These are phyloP conservation scores for Ophiocordyceps camponoti-leonardi DNA, from an alignment of 2,329 filamentous ascomycete genomes.

Conservation along the genomic window DNA sequence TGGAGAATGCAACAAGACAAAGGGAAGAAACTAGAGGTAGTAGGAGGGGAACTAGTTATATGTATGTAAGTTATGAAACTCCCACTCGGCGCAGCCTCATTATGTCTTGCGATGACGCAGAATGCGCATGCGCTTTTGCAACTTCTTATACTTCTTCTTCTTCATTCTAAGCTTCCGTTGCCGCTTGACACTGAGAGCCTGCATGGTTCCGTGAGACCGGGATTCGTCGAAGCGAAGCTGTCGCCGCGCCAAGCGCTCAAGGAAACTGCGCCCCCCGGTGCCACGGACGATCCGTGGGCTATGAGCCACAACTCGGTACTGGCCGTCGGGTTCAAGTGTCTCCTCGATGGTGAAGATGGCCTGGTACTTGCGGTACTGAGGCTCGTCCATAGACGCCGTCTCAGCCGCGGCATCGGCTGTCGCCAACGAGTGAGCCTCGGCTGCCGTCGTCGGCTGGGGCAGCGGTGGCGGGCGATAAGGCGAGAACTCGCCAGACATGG, in stretches of 20 bases:
- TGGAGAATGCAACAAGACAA: background rate
- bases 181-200: slow-evolving; percentile 77
- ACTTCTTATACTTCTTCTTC: slow-evolving; percentile 99
- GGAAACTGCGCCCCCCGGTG: slow-evolving; percentile 35
- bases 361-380: slow-evolving; percentile 41
- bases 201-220: slow-evolving; percentile 40
- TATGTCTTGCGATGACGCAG: slow-evolving; percentile 64
- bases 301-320: slow-evolving; percentile 43
- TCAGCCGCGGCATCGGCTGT: slow-evolving; percentile 18
- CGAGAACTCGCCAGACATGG: slow-evolving; percentile 51
- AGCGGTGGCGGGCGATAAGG: slow-evolving; percentile 77
- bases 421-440: slow-evolving; percentile 18
- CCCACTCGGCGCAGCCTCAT: slow-evolving; percentile 21
- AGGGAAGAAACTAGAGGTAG: background rate
- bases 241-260: slow-evolving; percentile 52
- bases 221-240: slow-evolving; percentile 42
- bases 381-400: slow-evolving; percentile 14
- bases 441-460: slow-evolving; percentile 35
- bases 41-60: background rate
- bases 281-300: slow-evolving; percentile 39
- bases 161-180: slow-evolving; percentile 97
- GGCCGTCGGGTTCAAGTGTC: slow-evolving; percentile 39
- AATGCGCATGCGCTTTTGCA: slow-evolving; percentile 83
- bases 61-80: background rate
- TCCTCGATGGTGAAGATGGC: slow-evolving; percentile 52